Evolutionary conservation across 2,329 filamentous ascomycete genomes (phyloP).

Genomic region (Pezicula radicicola): DNA sequence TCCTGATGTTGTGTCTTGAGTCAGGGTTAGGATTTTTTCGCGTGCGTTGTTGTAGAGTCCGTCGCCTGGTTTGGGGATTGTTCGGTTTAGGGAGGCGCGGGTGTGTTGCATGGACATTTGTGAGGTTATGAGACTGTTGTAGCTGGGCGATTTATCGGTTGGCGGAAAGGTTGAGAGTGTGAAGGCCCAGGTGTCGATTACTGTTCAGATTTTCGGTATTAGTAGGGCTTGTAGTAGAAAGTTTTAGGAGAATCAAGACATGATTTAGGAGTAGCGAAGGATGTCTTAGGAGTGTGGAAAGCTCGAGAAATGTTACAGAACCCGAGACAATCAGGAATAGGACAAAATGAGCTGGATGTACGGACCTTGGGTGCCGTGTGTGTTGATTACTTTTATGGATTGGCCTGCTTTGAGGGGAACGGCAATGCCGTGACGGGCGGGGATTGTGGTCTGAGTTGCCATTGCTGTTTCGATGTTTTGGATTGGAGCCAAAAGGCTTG

Average conservation of each 20-base stretch:
- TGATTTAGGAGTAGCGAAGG: too few relatives aligned
- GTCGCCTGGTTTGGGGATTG: slow-evolving; percentile 17
- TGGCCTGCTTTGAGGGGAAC: slow-evolving; percentile 11
- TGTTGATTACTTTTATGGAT: slow-evolving; percentile 20
- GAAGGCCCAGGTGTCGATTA: slow-evolving; percentile 23
- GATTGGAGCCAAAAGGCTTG: neutral
- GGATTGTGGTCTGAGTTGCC: slow-evolving; percentile 10
- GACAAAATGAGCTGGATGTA: too few relatives aligned
- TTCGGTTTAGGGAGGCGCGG: slow-evolving; percentile 13
- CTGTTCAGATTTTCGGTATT: neutral
- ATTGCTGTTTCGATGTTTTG: neutral
- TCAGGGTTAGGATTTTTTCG: slow-evolving; percentile 13
- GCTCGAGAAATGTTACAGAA: too few relatives aligned
- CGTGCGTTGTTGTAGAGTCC: slow-evolving; percentile 16
- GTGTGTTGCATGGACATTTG: slow-evolving; percentile 21
- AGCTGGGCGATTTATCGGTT: neutral
- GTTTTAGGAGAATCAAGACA: too few relatives aligned
- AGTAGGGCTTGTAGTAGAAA: too few relatives aligned
- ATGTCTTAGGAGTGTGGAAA: too few relatives aligned
- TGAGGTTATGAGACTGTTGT: slow-evolving; percentile 5
- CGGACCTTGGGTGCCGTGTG: slow-evolving; percentile 12
- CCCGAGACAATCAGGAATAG: too few relatives aligned
- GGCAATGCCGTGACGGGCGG: slow-evolving; percentile 16
- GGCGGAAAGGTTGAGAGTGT: slow-evolving; percentile 10
- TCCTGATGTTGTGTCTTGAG: slow-evolving; percentile 16